A percentile compares a stretch with the other conserved stretches of the same genome.
Conservation (phyloP, 768 basidiomycete species). For the Mycena pura region DNA sequence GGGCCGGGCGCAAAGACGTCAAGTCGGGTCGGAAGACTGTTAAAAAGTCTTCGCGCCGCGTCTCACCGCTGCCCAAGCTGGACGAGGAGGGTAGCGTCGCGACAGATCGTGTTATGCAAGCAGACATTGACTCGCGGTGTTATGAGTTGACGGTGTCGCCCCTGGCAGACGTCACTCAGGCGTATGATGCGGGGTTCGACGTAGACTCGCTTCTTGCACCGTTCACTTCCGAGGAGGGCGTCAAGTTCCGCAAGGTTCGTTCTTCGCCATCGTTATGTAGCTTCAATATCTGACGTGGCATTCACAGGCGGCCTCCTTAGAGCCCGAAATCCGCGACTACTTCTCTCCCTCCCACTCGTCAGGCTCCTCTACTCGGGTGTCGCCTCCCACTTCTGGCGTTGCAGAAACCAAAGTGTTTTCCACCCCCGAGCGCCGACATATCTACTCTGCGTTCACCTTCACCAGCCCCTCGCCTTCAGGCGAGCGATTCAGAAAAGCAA, state of each 20-base stretch:
- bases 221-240: conserved; percentile 39
- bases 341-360: conserved; percentile 47
- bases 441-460: conserved; percentile 81
- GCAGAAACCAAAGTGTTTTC: conserved; percentile 55
- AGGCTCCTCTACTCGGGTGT: conserved; percentile 35
- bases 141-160: conserved; percentile 83
- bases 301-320: conserved; percentile 57
- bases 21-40: conserved; percentile 45
- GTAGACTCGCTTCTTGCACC: conserved; percentile 38
- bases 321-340: conserved; percentile 65
- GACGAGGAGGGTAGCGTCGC: conserved; percentile 51
- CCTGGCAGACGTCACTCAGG: conserved; percentile 76
- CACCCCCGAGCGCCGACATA: conserved; percentile 76
- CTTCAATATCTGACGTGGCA: conserved; percentile 11
- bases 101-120: conserved; percentile 49
- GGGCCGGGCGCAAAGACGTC: conserved; percentile 41
- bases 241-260: conserved; percentile 56
- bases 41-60: conserved; percentile 50
- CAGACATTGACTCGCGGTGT: conserved; percentile 72
- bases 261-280: conserved; percentile 17
- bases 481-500: conserved; percentile 56
- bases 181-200: conserved; percentile 56
- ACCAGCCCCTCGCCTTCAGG: conserved; percentile 72
- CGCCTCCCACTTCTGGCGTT: conserved; percentile 31
- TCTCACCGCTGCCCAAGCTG: conserved; percentile 69